phyloP scores from a whole-genome alignment of 768 basidiomycete genomes.

The Thelephora aurantiotincta region DNA sequence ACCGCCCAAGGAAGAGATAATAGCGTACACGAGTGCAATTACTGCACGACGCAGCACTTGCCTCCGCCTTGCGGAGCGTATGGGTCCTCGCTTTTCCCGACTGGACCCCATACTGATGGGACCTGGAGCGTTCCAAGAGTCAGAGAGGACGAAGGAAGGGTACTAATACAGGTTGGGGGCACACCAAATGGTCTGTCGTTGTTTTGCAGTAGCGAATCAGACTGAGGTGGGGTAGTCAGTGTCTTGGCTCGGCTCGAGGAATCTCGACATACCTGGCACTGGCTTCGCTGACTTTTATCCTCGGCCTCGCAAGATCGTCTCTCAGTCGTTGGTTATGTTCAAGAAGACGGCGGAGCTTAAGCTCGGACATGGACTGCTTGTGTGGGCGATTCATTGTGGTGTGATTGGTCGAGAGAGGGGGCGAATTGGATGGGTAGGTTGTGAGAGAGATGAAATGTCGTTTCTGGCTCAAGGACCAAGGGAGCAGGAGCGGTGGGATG shows the following conservation, averaged over 20 bases:
- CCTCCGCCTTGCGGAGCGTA: constrained; percentile 50
- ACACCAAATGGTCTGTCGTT: constrained; percentile 55
- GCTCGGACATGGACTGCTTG: constrained; percentile 69
- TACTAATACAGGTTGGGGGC: constrained; percentile 11
- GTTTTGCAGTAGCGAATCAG: constrained; percentile 63
- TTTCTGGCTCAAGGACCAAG: neutral
- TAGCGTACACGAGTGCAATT: constrained; percentile 3
- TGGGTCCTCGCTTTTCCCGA: constrained; percentile 86
- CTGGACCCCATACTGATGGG: constrained; percentile 93
- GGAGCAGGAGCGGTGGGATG: constrained; percentile 1
- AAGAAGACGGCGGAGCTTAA: constrained; percentile 63
- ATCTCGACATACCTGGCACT: constrained; percentile 35
- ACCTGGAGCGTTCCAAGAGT: constrained; percentile 33
- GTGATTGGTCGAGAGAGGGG: neutral
- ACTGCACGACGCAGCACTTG: constrained; percentile 54
- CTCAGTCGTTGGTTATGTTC: constrained; percentile 64
- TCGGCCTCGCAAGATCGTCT: constrained; percentile 59
- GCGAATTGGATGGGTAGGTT: neutral
- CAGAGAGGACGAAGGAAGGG: constrained; percentile 6
- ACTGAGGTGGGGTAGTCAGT: constrained; percentile 20
- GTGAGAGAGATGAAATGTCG: neutral
- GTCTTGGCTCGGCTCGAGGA: neutral
- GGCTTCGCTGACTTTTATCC: constrained; percentile 64
- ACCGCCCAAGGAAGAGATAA: neutral
- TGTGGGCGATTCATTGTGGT: constrained; percentile 15